Evolutionary conservation across 768 basidiomycete genomes (phyloP), one percentile per base, ranked within the genome.

Genomic region (Coprinellus aureogranulatus): DNA sequence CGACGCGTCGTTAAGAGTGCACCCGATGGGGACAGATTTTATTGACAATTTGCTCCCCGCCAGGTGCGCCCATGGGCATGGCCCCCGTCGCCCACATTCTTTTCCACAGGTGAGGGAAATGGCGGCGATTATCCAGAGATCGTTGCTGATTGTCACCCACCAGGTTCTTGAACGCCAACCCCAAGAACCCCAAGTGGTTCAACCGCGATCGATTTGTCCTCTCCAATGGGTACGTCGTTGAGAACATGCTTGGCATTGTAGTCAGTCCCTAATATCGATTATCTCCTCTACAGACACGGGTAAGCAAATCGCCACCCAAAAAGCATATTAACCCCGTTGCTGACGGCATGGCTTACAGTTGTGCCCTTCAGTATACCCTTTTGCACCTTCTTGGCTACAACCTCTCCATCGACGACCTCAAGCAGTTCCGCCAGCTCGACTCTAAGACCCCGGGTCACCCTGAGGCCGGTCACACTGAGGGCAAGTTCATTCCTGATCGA

Each of bases 121-220:
- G 56, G n/a, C 30, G 28, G n/a, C 9, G 12, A 23, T 40, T 50
- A 20, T 27, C 57, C 50, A 51, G 55, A 58, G 51, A 40, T 11
- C 23, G 39, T n/a, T 50, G 34, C 59, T 60, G 37, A 53, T 37
- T 37, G 14, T 27, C 20, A 8, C n/a, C 25, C 42, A 39, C 28
- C n/a, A 92, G 90, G 20, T 92, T 94, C 81, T 72, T 97, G 77
- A 90, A 89, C 62, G 87, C 88, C 66, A 95, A 94, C 76, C 90
- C 94, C 50, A 87, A 86, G 72, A 89, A 81, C 77, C 86, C 94
- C 41, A 88, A 92, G 72, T 96, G 93, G 94, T 89, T 89, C 77
- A 96, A 95, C 77, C 89, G 95, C 60, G 94, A 97, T 79, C 88
- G 94, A 74, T 98, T 96, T 66, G 94, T 98, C 59, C 86, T 97